A percentile compares a stretch with the other conserved stretches of the same genome.
phyloP scores from a whole-genome alignment of 495 filamentous ascomycete genomes.

The Chaetomium tenue region DNA sequence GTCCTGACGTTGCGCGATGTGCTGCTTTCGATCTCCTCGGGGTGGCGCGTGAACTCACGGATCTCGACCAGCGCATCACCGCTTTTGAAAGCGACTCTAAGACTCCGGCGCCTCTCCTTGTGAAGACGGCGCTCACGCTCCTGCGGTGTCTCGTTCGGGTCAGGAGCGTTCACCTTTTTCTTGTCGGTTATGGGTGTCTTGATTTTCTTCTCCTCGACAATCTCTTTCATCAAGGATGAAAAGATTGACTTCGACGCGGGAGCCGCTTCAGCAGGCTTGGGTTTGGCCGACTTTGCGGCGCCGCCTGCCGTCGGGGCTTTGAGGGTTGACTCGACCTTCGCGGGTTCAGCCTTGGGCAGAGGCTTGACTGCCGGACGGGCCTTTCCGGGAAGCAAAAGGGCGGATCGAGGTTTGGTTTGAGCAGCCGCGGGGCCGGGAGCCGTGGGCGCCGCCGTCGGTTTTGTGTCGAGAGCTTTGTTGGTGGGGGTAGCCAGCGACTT shows the following conservation, averaged over 20 bases:
- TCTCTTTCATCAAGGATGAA: slow-evolving; percentile 56
- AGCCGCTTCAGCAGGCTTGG: slow-evolving; percentile 24
- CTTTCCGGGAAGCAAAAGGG: slow-evolving; percentile 39
- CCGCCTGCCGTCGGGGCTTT: slow-evolving; percentile 17
- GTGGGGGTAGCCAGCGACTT: slow-evolving; percentile 24
- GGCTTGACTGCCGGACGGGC: slow-evolving; percentile 36
- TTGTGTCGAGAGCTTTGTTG: slow-evolving; percentile 34
- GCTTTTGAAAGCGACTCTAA: slow-evolving; percentile 65
- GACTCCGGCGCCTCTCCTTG: slow-evolving; percentile 69
- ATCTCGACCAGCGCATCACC: slow-evolving; percentile 70
- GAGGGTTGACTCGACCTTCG: slow-evolving; percentile 23
- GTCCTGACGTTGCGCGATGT: slow-evolving; percentile 68
- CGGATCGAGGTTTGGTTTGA: slow-evolving; percentile 27
- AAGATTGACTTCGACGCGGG: slow-evolving; percentile 39
- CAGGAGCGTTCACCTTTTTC: slow-evolving; percentile 41
- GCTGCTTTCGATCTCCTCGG: slow-evolving; percentile 71
- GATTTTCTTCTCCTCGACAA: slow-evolving; percentile 59
- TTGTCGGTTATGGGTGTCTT: slow-evolving; percentile 41
- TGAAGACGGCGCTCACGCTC: slow-evolving; percentile 69
- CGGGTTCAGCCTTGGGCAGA: slow-evolving; percentile 30
- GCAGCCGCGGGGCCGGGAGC: slow-evolving; percentile 20
- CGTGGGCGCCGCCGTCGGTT: slow-evolving; percentile 31
- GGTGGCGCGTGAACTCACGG: slow-evolving; percentile 72
- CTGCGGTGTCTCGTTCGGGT: slow-evolving; percentile 69
- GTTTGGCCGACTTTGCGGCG: slow-evolving; percentile 23